phyloP scores from a whole-genome alignment of 257 asterid species.

The Solanum pinnatisectum region DNA sequence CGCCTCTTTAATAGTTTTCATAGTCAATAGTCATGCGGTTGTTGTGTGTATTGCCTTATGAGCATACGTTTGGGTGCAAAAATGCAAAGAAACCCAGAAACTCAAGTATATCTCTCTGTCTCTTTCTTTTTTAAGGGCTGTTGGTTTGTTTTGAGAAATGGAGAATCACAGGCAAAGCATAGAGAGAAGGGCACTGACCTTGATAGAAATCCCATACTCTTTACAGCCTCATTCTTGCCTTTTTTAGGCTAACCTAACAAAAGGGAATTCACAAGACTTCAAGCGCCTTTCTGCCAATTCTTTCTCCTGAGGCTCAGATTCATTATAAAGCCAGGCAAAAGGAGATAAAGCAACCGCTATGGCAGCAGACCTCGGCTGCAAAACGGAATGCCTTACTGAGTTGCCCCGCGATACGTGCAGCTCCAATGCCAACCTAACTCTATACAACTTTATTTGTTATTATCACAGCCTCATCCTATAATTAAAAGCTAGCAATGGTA shows the following conservation, averaged over 20 bases:
- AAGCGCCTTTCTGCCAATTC: not conserved
- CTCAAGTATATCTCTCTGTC: not conserved
- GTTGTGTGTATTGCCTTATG: not conserved
- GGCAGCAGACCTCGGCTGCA: not conserved
- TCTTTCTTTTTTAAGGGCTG: not conserved
- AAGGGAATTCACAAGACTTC: not conserved
- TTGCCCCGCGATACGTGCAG: not conserved
- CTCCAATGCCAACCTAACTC: not conserved
- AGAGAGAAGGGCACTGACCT: slow-evolving; percentile 53
- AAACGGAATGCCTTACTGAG: not conserved
- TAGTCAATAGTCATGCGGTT: not conserved
- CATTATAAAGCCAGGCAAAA: not conserved
- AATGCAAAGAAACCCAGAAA: not conserved
- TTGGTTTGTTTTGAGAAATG: not conserved
- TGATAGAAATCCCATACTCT: not conserved
- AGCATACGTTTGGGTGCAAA: not conserved
- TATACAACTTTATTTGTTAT: not conserved
- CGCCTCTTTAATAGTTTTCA: not conserved
- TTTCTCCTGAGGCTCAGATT: not conserved
- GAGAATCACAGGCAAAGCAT: slow-evolving; percentile 13
- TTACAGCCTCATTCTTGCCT: not conserved
- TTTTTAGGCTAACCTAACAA: not conserved
- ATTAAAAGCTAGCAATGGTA: not conserved
- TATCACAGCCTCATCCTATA: not conserved
- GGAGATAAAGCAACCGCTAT: not conserved